A percentile compares a stretch with the other conserved stretches of the same genome.
These are phyloP conservation scores for Myxozyma geophila DNA, from an alignment of 805 yeast species.

Conservation along the genomic window DNA sequence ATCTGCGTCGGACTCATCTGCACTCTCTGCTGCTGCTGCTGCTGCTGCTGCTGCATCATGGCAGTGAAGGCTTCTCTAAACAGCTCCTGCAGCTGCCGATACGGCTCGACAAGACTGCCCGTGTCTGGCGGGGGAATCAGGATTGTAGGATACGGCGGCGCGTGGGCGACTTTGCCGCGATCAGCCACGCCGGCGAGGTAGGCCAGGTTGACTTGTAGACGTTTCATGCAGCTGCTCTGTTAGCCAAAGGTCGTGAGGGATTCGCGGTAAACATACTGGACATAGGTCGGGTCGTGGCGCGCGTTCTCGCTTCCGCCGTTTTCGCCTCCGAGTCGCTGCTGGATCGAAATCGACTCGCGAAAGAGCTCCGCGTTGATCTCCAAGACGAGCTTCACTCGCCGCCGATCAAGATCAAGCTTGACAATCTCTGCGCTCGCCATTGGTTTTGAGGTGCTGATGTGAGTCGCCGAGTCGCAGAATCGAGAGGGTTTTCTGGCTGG, in stretches of 20 bases:
- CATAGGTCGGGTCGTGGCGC: conserved; percentile 34
- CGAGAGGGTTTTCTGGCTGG: too few species aligned
- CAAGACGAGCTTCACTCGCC: conserved; percentile 41
- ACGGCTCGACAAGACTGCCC: conserved; percentile 43
- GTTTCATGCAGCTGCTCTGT: conserved; percentile 40
- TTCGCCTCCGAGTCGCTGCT: conserved; percentile 16
- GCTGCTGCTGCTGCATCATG: conserved; percentile 33
- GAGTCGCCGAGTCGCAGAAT: neutral
- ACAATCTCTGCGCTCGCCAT: conserved; percentile 17
- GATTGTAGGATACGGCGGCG: conserved; percentile 42
- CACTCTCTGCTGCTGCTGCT: conserved; percentile 33
- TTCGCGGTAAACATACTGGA: conserved; percentile 18
- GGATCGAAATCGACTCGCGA: conserved; percentile 36
- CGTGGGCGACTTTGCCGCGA: conserved; percentile 33
- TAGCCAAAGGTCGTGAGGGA: neutral
- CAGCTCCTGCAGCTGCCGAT: conserved; percentile 42
- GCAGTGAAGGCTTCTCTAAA: conserved; percentile 41
- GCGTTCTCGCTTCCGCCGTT: conserved; percentile 28
- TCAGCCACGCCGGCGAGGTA: conserved; percentile 45
- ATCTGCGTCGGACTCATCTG: conserved; percentile 13
- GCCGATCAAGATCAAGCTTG: conserved; percentile 40
- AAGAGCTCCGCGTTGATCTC: conserved; percentile 44
- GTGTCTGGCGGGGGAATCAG: conserved; percentile 43
- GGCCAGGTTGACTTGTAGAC: conserved; percentile 46
- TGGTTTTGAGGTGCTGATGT: neutral